Evolutionary conservation across 2,329 filamentous ascomycete genomes (phyloP).

Genomic region (Penicillium vulpinum): DNA sequence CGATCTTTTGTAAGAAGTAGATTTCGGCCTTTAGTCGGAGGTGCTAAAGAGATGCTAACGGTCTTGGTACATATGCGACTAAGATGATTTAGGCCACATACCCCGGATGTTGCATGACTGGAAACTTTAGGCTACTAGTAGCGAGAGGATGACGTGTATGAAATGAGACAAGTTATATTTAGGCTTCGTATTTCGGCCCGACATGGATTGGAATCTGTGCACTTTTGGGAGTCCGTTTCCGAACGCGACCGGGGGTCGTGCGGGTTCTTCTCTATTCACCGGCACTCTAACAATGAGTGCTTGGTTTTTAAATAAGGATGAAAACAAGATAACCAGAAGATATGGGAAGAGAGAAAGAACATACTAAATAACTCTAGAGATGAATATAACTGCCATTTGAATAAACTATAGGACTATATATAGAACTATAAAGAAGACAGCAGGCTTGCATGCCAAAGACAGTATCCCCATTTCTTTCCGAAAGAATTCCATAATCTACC

Average conservation of each 20-base stretch:
- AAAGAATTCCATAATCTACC: conserved; percentile 35
- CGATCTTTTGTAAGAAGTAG: conserved; percentile 4
- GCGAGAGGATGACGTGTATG: neutral
- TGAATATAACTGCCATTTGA: neutral
- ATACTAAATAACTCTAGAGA: too few species aligned
- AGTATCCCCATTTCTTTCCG: neutral
- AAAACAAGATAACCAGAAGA: neutral
- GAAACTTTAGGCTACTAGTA: neutral
- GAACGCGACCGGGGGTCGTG: neutral
- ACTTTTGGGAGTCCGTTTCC: neutral
- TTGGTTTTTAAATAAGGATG: neutral
- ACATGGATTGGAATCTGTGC: neutral
- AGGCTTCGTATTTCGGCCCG: neutral
- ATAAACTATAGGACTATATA: neutral
- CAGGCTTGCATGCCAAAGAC: neutral
- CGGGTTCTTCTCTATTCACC: neutral
- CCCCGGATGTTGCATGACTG: neutral
- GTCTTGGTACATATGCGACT: neutral
- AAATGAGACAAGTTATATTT: neutral
- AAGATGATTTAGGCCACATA: neutral
- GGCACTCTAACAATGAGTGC: neutral
- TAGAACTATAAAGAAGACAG: neutral
- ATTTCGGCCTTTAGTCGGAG: neutral
- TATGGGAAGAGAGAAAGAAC: neutral
- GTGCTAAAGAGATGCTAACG: neutral